A percentile compares a stretch with the other conserved stretches of the same genome.
These are phyloP conservation scores for Yamadazyma pseudoaaseri DNA, from an alignment of 1,139 yeast species.

Conservation along the genomic window DNA sequence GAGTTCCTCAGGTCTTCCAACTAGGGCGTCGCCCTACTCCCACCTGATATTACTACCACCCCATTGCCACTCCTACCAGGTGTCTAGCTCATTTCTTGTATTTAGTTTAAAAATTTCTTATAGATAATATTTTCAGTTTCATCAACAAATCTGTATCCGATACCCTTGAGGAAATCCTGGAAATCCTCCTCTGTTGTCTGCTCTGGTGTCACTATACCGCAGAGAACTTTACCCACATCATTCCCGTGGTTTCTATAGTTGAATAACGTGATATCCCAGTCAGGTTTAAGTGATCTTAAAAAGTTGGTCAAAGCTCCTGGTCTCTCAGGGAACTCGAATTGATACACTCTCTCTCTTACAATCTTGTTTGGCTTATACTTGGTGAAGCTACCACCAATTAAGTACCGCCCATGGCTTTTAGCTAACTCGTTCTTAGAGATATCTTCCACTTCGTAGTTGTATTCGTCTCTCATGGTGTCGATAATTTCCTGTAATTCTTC, in stretches of 20 bases:
- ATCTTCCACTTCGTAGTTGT: conserved; percentile 68
- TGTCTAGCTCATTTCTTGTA: too few relatives aligned
- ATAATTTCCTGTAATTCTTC: conserved; percentile 46
- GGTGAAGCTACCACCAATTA: conserved; percentile 71
- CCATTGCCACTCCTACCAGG: too few relatives aligned
- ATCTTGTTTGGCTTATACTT: conserved; percentile 32
- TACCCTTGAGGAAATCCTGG: conserved; percentile 61
- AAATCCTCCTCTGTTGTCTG: conserved; percentile 61
- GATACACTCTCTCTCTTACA: conserved; percentile 70
- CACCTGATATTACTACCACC: too few relatives aligned
- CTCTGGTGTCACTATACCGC: conserved; percentile 84
- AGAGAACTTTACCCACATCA: conserved; percentile 87
- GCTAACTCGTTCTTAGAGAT: conserved; percentile 93
- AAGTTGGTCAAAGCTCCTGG: conserved; percentile 91
- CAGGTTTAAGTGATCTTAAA: conserved; percentile 63
- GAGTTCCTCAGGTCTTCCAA: conserved; percentile 47
- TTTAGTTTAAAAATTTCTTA: conserved; percentile 57
- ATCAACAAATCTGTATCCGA: conserved; percentile 77
- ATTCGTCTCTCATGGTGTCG: conserved; percentile 38
- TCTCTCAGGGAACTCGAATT: conserved; percentile 95
- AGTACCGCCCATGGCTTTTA: conserved; percentile 91
- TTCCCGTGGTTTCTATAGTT: conserved; percentile 97
- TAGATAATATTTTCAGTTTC: conserved; percentile 86
- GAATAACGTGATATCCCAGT: conserved; percentile 92
- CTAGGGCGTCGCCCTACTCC: too few relatives aligned